Conservation (phyloP, 768 basidiomycete species). For the Chlorophyllum brunneum region DNA sequence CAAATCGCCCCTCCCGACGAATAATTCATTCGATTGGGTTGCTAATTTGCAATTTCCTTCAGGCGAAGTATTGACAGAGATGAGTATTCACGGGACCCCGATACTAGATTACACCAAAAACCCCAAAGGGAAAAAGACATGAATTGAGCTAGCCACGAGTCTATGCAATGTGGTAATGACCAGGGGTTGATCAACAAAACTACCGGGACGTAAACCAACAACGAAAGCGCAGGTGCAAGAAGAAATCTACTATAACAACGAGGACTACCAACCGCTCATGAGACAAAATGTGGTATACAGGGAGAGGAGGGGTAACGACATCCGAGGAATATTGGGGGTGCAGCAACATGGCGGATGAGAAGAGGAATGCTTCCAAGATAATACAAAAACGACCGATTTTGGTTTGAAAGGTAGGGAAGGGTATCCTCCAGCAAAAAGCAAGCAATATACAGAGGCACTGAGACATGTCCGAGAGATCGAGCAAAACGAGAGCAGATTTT, state of each 20-base stretch:
- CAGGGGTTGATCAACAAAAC: background rate
- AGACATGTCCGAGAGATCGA: constrained; percentile 4
- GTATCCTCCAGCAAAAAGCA: constrained; percentile 8
- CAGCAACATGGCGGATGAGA: background rate
- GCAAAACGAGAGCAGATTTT: constrained; percentile 6
- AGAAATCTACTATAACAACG: constrained; percentile 8
- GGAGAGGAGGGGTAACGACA: constrained; percentile 5
- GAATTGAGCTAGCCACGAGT: background rate
- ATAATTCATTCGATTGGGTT: background rate
- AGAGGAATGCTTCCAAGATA: constrained; percentile 10
- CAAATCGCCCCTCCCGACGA: background rate
- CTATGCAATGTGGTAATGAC: constrained; percentile 1
- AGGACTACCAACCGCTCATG: background rate
- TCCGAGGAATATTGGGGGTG: background rate
- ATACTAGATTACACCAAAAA: constrained; percentile 7
- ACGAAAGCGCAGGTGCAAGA: background rate
- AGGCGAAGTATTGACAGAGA: no score
- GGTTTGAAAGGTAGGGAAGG: background rate
- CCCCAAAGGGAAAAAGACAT: background rate
- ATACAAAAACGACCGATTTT: constrained; percentile 4
- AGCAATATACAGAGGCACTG: constrained; percentile 4
- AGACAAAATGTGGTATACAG: constrained; percentile 8
- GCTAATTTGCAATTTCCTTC: no score
- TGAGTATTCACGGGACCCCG: no score
- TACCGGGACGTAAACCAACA: background rate